A percentile compares a stretch with the other conserved stretches of the same genome.
These are phyloP conservation scores for Ogataea trehalophila DNA, from an alignment of 805 yeast genomes.

Conservation along the genomic window DNA sequence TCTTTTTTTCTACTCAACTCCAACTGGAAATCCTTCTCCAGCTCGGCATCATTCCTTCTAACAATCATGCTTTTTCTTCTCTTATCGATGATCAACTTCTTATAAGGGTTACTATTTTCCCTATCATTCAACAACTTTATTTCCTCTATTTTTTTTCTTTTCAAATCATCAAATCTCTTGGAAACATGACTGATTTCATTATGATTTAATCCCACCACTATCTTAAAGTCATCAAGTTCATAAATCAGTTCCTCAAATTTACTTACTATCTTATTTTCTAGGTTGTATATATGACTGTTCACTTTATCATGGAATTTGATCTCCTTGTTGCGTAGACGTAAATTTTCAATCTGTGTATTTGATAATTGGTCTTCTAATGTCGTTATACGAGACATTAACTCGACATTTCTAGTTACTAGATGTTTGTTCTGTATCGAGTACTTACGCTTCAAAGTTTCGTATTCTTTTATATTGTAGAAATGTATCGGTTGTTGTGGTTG, in stretches of 20 bases:
- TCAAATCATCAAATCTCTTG: background rate
- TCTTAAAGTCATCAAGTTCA: slow-evolving; percentile 11
- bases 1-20: slow-evolving; percentile 4
- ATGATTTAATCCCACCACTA: slow-evolving; percentile 3
- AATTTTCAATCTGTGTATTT: slow-evolving; percentile 21
- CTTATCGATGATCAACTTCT: too few species aligned
- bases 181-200: background rate
- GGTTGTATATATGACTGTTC: slow-evolving; percentile 2
- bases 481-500: too few species aligned
- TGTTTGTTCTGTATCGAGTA: slow-evolving; percentile 47
- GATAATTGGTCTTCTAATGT: slow-evolving; percentile 47
- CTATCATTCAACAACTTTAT: background rate
- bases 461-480: too few species aligned
- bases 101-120: too few species aligned
- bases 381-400: slow-evolving; percentile 44
- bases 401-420: slow-evolving; percentile 56
- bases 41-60: background rate
- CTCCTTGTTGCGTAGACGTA: slow-evolving; percentile 21
- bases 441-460: slow-evolving; percentile 14
- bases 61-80: slow-evolving; percentile 5
- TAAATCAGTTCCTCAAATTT: slow-evolving; percentile 10
- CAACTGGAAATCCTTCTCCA: slow-evolving; percentile 11
- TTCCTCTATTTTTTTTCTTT: too few species aligned
- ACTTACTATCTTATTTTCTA: slow-evolving; percentile 8
- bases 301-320: slow-evolving; percentile 12